Percentiles rank a stretch among this genome's conserved stretches.
Conservation (phyloP, 441 rosid genomes). For the Erodium trifolium region DNA sequence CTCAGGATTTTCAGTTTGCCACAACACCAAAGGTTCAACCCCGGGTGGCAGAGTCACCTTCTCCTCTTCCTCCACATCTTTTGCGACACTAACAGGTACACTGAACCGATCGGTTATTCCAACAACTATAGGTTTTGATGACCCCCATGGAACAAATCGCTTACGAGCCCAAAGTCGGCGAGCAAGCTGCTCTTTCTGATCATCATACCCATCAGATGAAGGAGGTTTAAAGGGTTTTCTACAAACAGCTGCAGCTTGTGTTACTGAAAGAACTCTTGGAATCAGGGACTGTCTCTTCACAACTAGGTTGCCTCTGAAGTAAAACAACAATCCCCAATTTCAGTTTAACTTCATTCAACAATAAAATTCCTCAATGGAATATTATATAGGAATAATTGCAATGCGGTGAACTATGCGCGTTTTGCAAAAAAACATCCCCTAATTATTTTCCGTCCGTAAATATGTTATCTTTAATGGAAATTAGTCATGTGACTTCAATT, state of each 20-base stretch:
- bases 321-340: conserved; percentile 8
- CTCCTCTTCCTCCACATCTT: conserved; percentile 42
- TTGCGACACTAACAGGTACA: conserved; percentile 23
- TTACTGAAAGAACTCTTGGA: conserved; percentile 76
- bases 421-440: no score
- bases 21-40: conserved; percentile 69
- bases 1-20: conserved; percentile 66
- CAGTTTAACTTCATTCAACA: background rate
- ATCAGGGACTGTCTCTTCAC: conserved; percentile 75
- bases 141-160: conserved; percentile 94
- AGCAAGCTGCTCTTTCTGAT: conserved; percentile 46
- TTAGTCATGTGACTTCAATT: no score
- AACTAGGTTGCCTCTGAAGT: conserved; percentile 72
- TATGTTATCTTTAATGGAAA: no score
- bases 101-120: conserved; percentile 32
- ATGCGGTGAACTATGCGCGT: no score
- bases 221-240: conserved; percentile 96
- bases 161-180: conserved; percentile 89
- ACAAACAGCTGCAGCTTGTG: conserved; percentile 83
- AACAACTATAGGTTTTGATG: conserved; percentile 51
- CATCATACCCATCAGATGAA: conserved; percentile 48
- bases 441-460: no score
- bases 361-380: background rate
- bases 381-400: no score
- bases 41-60: conserved; percentile 67